Evolutionary conservation across 768 basidiomycete genomes (phyloP), one percentile per base, ranked within the genome.

Genomic region (Crepidotus variabilis): DNA sequence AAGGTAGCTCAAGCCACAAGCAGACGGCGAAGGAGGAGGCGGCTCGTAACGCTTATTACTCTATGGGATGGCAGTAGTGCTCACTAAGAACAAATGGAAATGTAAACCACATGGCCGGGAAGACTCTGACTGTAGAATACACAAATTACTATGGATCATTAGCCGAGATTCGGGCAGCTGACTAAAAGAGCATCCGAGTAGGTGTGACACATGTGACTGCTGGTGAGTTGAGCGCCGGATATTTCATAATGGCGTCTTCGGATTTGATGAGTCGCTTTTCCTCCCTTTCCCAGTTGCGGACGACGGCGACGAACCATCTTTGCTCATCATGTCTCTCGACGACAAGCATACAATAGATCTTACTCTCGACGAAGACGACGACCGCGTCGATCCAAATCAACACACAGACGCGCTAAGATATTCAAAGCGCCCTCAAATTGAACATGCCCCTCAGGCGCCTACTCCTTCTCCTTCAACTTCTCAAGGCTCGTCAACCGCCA

Each of bases 11-110:
- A 24, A 73, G 76, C 52, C 87, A 76, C 67, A 91, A 91, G 68
- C 88, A 91, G 64, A 70, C 81, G 1, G 89, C 89, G 6, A 91
- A 90, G 68, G 89, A 91, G 63, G 85, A 86, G 55, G 89, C 89
- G 0, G 88, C 89, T 16, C 77, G 81, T 56, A 74, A 83, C 61
- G 89, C 89, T 8, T 89, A 82, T 70, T 81, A 83, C 63, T 78
- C 80, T 8, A 85, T 91, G 87, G 88, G 89, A 33, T 90, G 88
- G 88, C 82, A 83, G 36, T 76, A 63, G 57, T 18, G 46, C 22
- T 21, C 2, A 36, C 47, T 59, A 43, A 20, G 39, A 43, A 3
- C 18, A 16, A 16, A 14, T 14, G 39, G 13, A 43, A 20, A 43
- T 43, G 14, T 43, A 5, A n/a, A 28, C 8, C 28, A 28, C 8